Percentiles rank a stretch among this genome's conserved stretches.
These are phyloP conservation scores for Leptographium lundbergii DNA, from an alignment of 2,329 filamentous ascomycete species.

Conservation along the genomic window DNA sequence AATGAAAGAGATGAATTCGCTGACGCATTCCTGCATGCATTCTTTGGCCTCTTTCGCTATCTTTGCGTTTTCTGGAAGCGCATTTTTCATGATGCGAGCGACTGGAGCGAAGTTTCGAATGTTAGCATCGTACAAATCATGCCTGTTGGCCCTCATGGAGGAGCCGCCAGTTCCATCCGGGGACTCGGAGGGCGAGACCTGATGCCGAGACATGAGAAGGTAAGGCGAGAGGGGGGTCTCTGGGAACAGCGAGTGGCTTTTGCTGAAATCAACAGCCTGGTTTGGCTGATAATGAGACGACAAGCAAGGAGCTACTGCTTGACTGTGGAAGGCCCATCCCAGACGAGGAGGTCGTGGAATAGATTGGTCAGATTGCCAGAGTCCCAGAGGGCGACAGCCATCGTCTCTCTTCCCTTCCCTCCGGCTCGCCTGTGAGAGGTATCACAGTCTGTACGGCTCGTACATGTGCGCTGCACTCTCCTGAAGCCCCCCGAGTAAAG, in stretches of 20 bases:
- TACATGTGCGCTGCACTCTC: background rate
- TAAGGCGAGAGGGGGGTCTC: background rate
- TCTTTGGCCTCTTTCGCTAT: slow-evolving; percentile 99
- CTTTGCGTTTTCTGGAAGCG: slow-evolving; percentile 94
- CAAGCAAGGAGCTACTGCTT: background rate
- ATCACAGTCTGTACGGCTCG: background rate
- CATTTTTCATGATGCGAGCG: slow-evolving; percentile 97
- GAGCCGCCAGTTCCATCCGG: slow-evolving; percentile 32
- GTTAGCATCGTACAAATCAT: slow-evolving; percentile 68
- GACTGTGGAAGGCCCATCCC: background rate
- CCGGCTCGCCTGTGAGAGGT: background rate
- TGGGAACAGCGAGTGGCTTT: background rate
- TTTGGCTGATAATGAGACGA: background rate
- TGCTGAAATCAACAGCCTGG: background rate
- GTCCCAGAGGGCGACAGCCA: background rate
- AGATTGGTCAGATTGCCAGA: background rate
- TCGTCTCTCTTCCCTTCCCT: background rate
- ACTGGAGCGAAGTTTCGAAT: slow-evolving; percentile 92
- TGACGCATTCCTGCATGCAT: slow-evolving; percentile 99
- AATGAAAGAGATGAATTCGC: slow-evolving; percentile 99
- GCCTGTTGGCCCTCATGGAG: slow-evolving; percentile 32
- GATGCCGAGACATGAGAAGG: slow-evolving; percentile 43
- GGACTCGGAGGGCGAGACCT: slow-evolving; percentile 33
- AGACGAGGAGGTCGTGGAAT: background rate
- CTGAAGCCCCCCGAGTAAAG: background rate